phyloP scores from a whole-genome alignment of 768 basidiomycete species.

The Suillus discolor region DNA sequence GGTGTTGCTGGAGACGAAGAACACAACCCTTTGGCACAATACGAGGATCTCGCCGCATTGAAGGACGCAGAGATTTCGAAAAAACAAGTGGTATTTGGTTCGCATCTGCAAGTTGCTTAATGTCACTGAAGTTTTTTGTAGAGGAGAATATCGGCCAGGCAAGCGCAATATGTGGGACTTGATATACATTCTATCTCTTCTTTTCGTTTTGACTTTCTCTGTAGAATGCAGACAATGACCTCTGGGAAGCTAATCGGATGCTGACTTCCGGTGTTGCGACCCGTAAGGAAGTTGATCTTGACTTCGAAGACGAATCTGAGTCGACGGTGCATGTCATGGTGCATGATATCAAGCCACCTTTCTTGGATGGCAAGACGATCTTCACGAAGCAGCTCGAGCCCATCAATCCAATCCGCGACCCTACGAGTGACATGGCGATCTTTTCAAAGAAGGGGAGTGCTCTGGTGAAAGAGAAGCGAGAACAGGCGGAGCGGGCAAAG shows the following conservation, averaged over 20 bases:
- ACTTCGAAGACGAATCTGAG: slow-evolving; percentile 96
- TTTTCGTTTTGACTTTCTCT: slow-evolving; percentile 20
- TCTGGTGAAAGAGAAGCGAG: slow-evolving; percentile 93
- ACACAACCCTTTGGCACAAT: slow-evolving; percentile 90
- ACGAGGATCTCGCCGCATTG: slow-evolving; percentile 75
- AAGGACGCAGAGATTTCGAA: slow-evolving; percentile 77
- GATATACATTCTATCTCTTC: not conserved
- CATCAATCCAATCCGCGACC: slow-evolving; percentile 94
- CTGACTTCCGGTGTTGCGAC: slow-evolving; percentile 93
- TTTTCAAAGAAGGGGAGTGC: slow-evolving; percentile 97
- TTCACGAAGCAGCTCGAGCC: slow-evolving; percentile 97
- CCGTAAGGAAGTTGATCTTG: slow-evolving; percentile 83
- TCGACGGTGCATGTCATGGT: slow-evolving; percentile 98
- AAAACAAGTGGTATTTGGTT: slow-evolving; percentile 64
- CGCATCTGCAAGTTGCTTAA: slow-evolving; percentile 1
- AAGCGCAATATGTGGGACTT: slow-evolving; percentile 87
- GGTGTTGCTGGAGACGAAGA: slow-evolving; percentile 87
- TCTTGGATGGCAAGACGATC: slow-evolving; percentile 93
- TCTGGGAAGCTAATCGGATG: slow-evolving; percentile 99
- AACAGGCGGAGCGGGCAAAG: slow-evolving; percentile 94
- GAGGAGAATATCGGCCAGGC: slow-evolving; percentile 91
- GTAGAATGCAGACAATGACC: slow-evolving; percentile 95
- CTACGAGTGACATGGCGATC: slow-evolving; percentile 91
- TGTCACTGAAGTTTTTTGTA: slow-evolving; percentile 31
- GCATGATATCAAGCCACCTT: slow-evolving; percentile 96